Conservation (phyloP, 2,329 filamentous ascomycete species). For the Delphinella strobiligena region DNA sequence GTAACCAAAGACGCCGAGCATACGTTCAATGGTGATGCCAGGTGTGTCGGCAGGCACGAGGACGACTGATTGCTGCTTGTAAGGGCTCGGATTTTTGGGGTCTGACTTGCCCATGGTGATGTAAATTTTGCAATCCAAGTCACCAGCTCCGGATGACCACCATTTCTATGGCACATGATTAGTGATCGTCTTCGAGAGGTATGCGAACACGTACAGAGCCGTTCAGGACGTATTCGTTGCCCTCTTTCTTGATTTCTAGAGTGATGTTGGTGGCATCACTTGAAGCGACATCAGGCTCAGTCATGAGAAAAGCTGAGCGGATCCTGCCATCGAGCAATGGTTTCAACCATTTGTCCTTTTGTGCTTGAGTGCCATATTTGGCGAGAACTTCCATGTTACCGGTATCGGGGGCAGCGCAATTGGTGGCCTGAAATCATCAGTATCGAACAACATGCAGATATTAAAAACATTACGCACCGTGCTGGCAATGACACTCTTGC, state of each 20-base stretch:
- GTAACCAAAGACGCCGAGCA: slow-evolving; percentile 89
- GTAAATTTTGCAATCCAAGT: slow-evolving; percentile 84
- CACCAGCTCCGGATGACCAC: slow-evolving; percentile 95
- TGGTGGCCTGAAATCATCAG: slow-evolving; percentile 87
- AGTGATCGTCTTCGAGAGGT: background rate
- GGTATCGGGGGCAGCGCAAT: slow-evolving; percentile 42
- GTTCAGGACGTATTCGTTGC: slow-evolving; percentile 82
- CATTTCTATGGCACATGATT: slow-evolving; percentile 60
- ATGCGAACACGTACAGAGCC: slow-evolving; percentile 49
- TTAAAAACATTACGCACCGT: slow-evolving; percentile 35
- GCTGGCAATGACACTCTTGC: slow-evolving; percentile 70
- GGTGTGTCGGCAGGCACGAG: slow-evolving; percentile 70
- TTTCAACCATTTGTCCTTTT: slow-evolving; percentile 39
- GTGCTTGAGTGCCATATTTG: slow-evolving; percentile 38
- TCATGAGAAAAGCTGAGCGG: slow-evolving; percentile 40
- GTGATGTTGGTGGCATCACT: slow-evolving; percentile 39
- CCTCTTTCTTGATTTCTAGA: slow-evolving; percentile 68
- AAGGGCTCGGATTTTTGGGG: slow-evolving; percentile 59
- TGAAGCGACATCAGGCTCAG: slow-evolving; percentile 38
- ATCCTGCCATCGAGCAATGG: slow-evolving; percentile 38
- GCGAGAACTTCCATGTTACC: slow-evolving; percentile 42
- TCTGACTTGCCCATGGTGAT: slow-evolving; percentile 95
- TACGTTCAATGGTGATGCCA: slow-evolving; percentile 85
- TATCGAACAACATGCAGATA: too few species aligned
- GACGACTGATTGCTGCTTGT: slow-evolving; percentile 87